Base-by-base conservation (phyloP, 1,139 yeast species). In the Blastobotrys aristatus region DNA sequence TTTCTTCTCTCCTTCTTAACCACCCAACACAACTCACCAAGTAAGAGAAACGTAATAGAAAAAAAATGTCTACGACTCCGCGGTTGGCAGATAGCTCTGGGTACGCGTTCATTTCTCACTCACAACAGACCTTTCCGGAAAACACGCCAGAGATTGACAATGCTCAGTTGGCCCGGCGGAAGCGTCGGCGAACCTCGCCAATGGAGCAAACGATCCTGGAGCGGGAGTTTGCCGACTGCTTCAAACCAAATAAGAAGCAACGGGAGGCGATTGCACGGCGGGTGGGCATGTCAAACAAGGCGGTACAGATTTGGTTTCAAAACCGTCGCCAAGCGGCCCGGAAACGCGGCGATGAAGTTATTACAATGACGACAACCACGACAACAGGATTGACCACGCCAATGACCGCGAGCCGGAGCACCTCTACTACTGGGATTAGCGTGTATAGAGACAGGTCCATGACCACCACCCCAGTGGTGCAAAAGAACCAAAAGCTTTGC, bases 291-390 rank as follows among this genome's bases (percentile, higher is more conserved):
- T 79, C 92, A n/a, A 97, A 89, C 65, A 89, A 89, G 65, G 95
- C 97, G 1, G 95, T 92, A 27, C 97, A 92, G 69, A 88, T 92
- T 55, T 92, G 98, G 98, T 92, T 92, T 68, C 98, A 92, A 68
- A 92, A 92, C 68, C 85, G 82, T 65, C 80, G 98, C 66, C 98
- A 92, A 69, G 77, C 89, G 38, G 68, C 82, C 55, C 79, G 94
- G 56, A 82, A 79, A 58, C 76, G 44, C 18, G 42, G 27, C 34
- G 47, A 46, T 4, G 21, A 33, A 5, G 21, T 13, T 4, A n/a
- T n/a, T n/a, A n/a, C n/a, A n/a, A n/a, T n/a, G n/a, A n/a, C n/a
- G n/a, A n/a, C n/a, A n/a, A 17, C 38, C 2, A 4, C 11, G 24
- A 34, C 11, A 17, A 20, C 3, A 17, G 38, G 38, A 2, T 13